Evolutionary conservation across 257 asterid species (phyloP), one percentile per base, ranked within the genome.

Genomic region (Gentiana dahurica): DNA sequence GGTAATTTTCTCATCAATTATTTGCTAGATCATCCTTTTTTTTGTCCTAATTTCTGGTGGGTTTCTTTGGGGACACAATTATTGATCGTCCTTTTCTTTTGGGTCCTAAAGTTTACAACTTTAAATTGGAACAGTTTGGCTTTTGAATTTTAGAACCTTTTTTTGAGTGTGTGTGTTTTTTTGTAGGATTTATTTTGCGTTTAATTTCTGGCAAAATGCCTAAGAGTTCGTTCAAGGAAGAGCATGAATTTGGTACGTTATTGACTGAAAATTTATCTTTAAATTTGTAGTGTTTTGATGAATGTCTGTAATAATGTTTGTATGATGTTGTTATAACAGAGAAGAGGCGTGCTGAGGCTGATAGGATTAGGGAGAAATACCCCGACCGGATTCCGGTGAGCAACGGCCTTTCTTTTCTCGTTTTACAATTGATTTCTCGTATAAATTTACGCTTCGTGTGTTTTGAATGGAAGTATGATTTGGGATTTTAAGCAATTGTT

Each of bases 341-440:
- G 68, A 81, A 81, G 65, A 78, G 89, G 81, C 82, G 85, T 7
- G 83, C 85, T 2, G 88, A 81, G 75, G 77, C 93, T 76, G 81
- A 80, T 50, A 69, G 88, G 68, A 83, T 83, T 39, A 80, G 93
- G 69, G 88, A 80, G 68, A 83, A 83, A 66, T 83, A 83, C 34
- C 71, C 88, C 0, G 93, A 83, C 65, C 78, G 93, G 35, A 77
- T 83, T 59, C 93, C 93, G 62, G 93, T 83, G 73, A 78, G 79
- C 61, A 58, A 61, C 49, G 33, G 33, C 56, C 49, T 43, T 33
- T 50, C 24, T 61, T 58, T 54, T 59, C 24, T 53, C 13, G 1
- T 34, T 10, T 7, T 33, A 1, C 24, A 54, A 15, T 15, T 15
- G 24, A 15, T 15, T 15, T 15, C 24, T 15, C 24, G 24, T 15